Percentiles rank a stretch among this genome's conserved stretches.
phyloP scores from a whole-genome alignment of 495 filamentous ascomycete species.

The Penicillium nucicola region DNA sequence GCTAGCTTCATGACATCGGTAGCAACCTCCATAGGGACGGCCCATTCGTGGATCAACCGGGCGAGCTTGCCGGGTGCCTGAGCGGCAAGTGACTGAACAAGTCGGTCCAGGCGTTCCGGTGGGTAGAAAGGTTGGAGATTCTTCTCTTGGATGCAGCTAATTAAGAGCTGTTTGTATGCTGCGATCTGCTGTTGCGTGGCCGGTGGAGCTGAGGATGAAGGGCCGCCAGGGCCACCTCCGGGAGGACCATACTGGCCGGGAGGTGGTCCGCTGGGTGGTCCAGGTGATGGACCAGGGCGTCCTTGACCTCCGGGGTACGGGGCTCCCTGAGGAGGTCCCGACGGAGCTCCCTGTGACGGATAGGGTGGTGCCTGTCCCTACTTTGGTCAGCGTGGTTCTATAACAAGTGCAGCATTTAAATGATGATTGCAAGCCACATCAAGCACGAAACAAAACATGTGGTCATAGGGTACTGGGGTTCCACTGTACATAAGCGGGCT shows the following conservation, averaged over 20 bases:
- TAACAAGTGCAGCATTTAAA: background rate
- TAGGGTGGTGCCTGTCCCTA: constrained; percentile 22
- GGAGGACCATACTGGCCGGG: constrained; percentile 16
- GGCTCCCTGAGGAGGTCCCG: constrained; percentile 31
- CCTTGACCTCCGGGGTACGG: constrained; percentile 31
- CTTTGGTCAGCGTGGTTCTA: constrained; percentile 16
- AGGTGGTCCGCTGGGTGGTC: constrained; percentile 11
- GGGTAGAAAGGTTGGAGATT: constrained; percentile 54
- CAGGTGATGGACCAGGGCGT: constrained; percentile 30
- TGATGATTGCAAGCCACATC: constrained; percentile 1
- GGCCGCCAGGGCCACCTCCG: constrained; percentile 22
- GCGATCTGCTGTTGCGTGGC: constrained; percentile 46
- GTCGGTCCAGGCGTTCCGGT: constrained; percentile 35
- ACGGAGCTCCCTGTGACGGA: constrained; percentile 33
- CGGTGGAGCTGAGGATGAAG: constrained; percentile 24
- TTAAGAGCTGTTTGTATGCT: constrained; percentile 52
- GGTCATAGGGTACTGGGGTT: constrained; percentile 9
- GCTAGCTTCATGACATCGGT: constrained; percentile 66
- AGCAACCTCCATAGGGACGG: constrained; percentile 58
- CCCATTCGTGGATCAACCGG: constrained; percentile 52
- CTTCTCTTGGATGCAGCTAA: constrained; percentile 56
- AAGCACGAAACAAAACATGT: constrained; percentile 7
- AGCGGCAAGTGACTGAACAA: constrained; percentile 35
- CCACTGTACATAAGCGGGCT: constrained; percentile 30
- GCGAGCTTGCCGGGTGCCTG: constrained; percentile 49